phyloP scores from a whole-genome alignment of 208 protist species.

The Blastocrithidia nonstop region DNA sequence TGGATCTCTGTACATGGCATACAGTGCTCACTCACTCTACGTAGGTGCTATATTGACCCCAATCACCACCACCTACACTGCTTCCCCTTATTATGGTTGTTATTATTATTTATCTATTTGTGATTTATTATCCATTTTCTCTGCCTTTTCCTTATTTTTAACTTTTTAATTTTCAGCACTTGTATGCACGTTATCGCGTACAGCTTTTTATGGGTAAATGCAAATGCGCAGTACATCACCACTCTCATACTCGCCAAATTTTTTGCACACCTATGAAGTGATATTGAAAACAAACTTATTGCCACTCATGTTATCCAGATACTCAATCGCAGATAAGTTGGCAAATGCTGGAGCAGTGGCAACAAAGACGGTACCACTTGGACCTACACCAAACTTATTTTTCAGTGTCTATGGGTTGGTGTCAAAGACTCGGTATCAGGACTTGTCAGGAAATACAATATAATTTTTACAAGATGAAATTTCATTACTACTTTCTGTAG shows the following conservation, averaged over 20 bases:
- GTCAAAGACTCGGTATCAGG: conserved; percentile 69
- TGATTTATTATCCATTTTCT: too few species aligned
- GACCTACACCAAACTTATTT: conserved; percentile 29
- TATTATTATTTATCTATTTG: neutral
- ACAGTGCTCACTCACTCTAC: conserved; percentile 38
- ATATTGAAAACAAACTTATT: conserved; percentile 30
- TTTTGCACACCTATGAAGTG: conserved; percentile 24
- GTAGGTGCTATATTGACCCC: conserved; percentile 39
- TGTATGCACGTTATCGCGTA: too few species aligned
- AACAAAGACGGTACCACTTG: conserved; percentile 30
- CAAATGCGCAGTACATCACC: conserved; percentile 43
- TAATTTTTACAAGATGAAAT: too few species aligned
- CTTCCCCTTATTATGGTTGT: neutral
- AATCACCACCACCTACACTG: conserved; percentile 36
- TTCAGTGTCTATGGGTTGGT: conserved; percentile 22
- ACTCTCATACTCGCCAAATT: conserved; percentile 50
- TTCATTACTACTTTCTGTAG: too few species aligned
- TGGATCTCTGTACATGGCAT: conserved; percentile 26
- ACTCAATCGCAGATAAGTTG: conserved; percentile 28
- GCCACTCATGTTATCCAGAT: conserved; percentile 21
- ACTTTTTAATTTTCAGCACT: too few species aligned
- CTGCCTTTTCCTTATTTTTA: too few species aligned
- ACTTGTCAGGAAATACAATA: conserved; percentile 53
- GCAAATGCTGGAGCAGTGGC: conserved; percentile 15
- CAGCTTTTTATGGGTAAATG: neutral